phyloP scores from a whole-genome alignment of 2,329 filamentous ascomycete genomes.

The Phialophora verrucosa region DNA sequence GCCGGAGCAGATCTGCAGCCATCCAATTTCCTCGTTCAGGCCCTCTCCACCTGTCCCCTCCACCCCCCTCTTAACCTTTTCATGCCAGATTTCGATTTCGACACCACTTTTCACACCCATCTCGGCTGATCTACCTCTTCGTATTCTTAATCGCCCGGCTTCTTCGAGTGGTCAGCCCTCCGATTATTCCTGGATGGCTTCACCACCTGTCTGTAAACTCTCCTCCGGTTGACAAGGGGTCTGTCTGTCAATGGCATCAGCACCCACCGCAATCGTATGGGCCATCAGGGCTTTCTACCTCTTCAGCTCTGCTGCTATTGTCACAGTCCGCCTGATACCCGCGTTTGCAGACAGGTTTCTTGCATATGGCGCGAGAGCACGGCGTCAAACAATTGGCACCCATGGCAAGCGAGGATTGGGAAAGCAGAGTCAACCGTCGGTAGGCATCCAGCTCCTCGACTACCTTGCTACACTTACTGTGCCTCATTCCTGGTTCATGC shows the following conservation, averaged over 20 bases:
- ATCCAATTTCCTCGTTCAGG: conserved; percentile 1
- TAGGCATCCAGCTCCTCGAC: conserved; percentile 51
- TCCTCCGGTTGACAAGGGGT: not conserved
- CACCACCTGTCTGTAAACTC: not conserved
- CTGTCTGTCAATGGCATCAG: not conserved
- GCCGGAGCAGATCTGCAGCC: not conserved
- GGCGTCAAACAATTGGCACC: not conserved
- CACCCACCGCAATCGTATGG: conserved; percentile 23
- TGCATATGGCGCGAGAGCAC: conserved; percentile 62
- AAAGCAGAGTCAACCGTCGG: conserved; percentile 3
- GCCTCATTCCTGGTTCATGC: conserved; percentile 85
- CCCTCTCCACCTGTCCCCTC: not conserved
- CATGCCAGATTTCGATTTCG: conserved; percentile 7
- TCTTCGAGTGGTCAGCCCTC: too few species aligned
- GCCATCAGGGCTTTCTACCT: conserved; percentile 36
- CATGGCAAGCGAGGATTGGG: not conserved
- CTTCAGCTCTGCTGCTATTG: conserved; percentile 46
- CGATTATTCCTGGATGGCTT: too few species aligned
- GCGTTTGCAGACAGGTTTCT: conserved; percentile 62
- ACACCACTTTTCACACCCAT: not conserved
- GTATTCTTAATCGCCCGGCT: not conserved
- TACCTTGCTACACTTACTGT: conserved; percentile 64
- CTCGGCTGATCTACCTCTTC: conserved; percentile 5
- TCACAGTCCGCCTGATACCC: conserved; percentile 59
- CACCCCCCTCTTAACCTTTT: not conserved